Evolutionary conservation across 2,329 filamentous ascomycete genomes (phyloP).

Genomic region (Rutstroemia sp.): DNA sequence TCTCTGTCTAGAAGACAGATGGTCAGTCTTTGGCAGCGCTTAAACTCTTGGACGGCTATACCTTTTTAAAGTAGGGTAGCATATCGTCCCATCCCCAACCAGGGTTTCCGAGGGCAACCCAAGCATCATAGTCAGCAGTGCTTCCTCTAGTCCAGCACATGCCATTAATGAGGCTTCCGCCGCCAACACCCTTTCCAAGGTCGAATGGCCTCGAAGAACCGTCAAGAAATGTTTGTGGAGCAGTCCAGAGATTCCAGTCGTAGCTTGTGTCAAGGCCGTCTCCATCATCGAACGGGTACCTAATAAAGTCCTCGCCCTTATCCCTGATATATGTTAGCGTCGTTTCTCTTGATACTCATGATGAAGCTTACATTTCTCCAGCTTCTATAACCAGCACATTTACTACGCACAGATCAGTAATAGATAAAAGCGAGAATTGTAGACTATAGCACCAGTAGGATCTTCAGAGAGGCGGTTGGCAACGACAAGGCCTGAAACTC

Average conservation of each 20-base stretch:
- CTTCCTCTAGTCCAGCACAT: conserved; percentile 26
- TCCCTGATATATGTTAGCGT: conserved; percentile 15
- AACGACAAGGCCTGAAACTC: conserved; percentile 38
- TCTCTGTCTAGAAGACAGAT: conserved; percentile 28
- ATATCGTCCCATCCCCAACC: conserved; percentile 32
- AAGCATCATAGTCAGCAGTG: conserved; percentile 30
- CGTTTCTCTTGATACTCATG: background rate
- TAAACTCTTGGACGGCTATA: background rate
- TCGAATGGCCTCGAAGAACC: conserved; percentile 18
- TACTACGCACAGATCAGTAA: conserved; percentile 14
- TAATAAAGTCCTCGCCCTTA: conserved; percentile 20
- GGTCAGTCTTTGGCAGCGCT: background rate
- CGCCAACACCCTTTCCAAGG: conserved; percentile 27
- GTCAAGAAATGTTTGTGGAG: conserved; percentile 30
- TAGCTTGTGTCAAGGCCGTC: conserved; percentile 32
- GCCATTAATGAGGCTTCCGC: conserved; percentile 36
- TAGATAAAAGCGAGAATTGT: background rate
- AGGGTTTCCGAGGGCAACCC: conserved; percentile 34
- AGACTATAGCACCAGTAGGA: conserved; percentile 11
- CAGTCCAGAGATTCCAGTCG: conserved; percentile 35
- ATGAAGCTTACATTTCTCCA: conserved; percentile 16
- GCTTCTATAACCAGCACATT: conserved; percentile 23
- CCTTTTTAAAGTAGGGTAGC: conserved; percentile 36
- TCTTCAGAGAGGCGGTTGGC: conserved; percentile 37
- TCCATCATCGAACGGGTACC: conserved; percentile 20